phyloP scores from a whole-genome alignment of 257 asterid species.

The Solanum boliviense region DNA sequence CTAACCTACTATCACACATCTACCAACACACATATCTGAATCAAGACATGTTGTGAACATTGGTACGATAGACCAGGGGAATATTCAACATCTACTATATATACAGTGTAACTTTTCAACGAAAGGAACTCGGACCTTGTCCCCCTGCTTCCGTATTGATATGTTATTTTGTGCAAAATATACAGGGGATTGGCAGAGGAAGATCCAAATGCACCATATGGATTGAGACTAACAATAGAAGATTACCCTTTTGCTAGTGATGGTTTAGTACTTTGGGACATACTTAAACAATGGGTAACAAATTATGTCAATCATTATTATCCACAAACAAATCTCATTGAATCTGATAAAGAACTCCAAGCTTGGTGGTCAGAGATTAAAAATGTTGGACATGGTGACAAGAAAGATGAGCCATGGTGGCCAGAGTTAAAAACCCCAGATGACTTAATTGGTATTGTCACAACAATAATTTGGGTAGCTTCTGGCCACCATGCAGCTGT shows the following conservation, averaged over 20 bases:
- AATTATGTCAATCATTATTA: slow-evolving; percentile 52
- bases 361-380: slow-evolving; percentile 73
- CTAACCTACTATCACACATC: neutral
- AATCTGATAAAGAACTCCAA: slow-evolving; percentile 53
- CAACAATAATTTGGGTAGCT: slow-evolving; percentile 60
- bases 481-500: slow-evolving; percentile 86
- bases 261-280: slow-evolving; percentile 66
- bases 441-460: slow-evolving; percentile 38
- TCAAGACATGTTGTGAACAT: neutral
- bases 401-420: slow-evolving; percentile 77
- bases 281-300: slow-evolving; percentile 55
- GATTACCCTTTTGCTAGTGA: slow-evolving; percentile 80
- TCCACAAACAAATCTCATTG: slow-evolving; percentile 15
- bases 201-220: slow-evolving; percentile 62
- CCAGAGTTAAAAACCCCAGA: slow-evolving; percentile 36
- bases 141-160: neutral
- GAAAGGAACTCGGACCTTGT: neutral
- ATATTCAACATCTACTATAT: neutral
- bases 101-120: neutral
- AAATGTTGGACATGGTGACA: slow-evolving; percentile 61
- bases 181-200: slow-evolving; percentile 74
- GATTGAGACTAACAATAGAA: slow-evolving; percentile 53
- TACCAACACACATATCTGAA: neutral
- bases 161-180: neutral
- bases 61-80: fast-evolving